Base-by-base conservation (phyloP, 805 yeast genomes). In the Candida coleopterorum region DNA sequence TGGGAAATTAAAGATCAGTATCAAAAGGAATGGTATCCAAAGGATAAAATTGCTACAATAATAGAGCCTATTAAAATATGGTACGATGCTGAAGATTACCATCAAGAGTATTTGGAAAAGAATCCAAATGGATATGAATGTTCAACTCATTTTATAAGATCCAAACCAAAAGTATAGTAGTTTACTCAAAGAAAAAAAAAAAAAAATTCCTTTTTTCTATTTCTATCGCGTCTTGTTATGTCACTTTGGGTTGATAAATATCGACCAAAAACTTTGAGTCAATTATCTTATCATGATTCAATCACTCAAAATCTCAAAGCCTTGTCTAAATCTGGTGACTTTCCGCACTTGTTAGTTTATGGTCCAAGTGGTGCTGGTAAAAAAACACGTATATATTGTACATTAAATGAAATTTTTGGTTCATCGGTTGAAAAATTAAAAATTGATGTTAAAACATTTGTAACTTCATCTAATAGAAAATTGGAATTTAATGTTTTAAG, bases 351-450 rank as follows among this genome's bases (percentile, higher is more conserved):
- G 32, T 64, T 93, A 18, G 75, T 93, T 2, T 90, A 90, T 55
- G 99, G 99, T 0, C 97, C 98, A 1, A 79, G 88, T 25, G 99
- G 99, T 4, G 86, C 95, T 11, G 99, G 99, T 40, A 93, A 93
- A 56, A 94, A 93, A 66, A 93, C 98, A 8, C 75, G 98, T 45
- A 84, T 88, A 6, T 72, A 87, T 58, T 79, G 94, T 6, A 71
- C 94, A 2, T 62, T 93, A 36, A 71, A 77, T 38, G 86, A 86
- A 47, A 70, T 93, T 24, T 93, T 81, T 52, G 97, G 97, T 0
- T 58, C 83, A 2, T 83, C 82, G 37, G 86, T 85, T 14, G 89
- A 84, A 45, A 85, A 79, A 45, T 52, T 66, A 40, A 90, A 88
- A 58, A 89, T 93, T 36, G 97, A 93, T 54, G 85, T 89, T 25